These are phyloP conservation scores for Aureobasidium namibiae DNA, from an alignment of 2,329 filamentous ascomycete genomes.

Conservation along the genomic window DNA sequence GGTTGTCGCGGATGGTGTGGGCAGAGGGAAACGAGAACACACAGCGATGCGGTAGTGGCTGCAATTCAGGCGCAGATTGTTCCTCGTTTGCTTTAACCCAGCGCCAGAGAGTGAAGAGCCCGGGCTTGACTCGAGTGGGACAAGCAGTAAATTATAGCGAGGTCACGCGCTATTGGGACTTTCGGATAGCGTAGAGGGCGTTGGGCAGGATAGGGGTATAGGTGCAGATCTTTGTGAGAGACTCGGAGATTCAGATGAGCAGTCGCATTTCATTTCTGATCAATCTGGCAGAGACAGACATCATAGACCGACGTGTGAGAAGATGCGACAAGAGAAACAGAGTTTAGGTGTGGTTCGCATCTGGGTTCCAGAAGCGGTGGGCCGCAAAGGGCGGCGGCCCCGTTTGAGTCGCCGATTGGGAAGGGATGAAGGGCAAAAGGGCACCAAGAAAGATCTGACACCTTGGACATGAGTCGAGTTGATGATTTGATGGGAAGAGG, in stretches of 20 bases:
- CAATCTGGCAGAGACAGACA: not conserved
- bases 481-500: not conserved
- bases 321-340: not conserved
- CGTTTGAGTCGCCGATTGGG: not conserved
- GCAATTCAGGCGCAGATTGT: not conserved
- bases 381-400: not conserved
- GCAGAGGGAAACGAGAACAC: not conserved
- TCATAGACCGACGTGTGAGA: not conserved
- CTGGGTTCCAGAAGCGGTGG: not conserved
- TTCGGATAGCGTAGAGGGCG: not conserved
- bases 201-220: not conserved
- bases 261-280: not conserved
- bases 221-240: not conserved
- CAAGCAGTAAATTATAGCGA: not conserved
- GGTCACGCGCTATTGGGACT: not conserved
- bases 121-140: not conserved
- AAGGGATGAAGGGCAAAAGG: not conserved
- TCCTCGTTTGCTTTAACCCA: not conserved
- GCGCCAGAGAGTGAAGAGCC: not conserved
- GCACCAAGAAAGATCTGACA: not conserved
- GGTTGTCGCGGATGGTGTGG: not conserved
- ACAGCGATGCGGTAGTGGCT: not conserved
- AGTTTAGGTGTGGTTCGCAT: constrained; percentile 3
- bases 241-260: not conserved
- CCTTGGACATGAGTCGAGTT: not conserved